A percentile compares a stretch with the other conserved stretches of the same genome.
Conservation (phyloP, 139 green algal genomes). For the Trebouxia sp. region DNA sequence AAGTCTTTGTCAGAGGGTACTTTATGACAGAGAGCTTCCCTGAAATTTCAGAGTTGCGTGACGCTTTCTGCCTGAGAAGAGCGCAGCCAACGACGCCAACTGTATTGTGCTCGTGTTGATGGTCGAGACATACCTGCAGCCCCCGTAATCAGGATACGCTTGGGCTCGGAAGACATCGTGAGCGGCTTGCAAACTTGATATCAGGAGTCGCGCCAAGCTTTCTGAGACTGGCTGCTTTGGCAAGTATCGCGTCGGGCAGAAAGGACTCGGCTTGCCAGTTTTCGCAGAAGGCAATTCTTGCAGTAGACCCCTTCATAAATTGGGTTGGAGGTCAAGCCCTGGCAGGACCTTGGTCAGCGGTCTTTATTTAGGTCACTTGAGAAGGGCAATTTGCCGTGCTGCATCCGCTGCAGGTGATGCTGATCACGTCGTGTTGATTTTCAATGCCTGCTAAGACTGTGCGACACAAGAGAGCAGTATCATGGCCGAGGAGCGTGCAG, state of each 20-base stretch:
- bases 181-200: too few relatives aligned
- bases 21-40: neutral
- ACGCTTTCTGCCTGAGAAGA: neutral
- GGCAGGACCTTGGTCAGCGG: neutral
- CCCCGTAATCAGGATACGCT: slow-evolving; percentile 29
- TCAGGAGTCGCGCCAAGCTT: too few relatives aligned
- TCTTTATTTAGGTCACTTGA: neutral
- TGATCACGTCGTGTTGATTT: neutral
- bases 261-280: too few relatives aligned
- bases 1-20: neutral
- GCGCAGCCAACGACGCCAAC: neutral
- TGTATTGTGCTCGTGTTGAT: too few relatives aligned
- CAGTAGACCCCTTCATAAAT: neutral
- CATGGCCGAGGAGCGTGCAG: slow-evolving; percentile 8
- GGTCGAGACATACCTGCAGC: slow-evolving; percentile 26
- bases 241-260: too few relatives aligned
- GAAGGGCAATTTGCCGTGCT: neutral
- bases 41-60: neutral
- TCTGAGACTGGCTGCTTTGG: too few relatives aligned
- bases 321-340: neutral
- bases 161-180: neutral
- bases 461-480: slow-evolving; percentile 6
- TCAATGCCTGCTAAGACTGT: slow-evolving; percentile 14
- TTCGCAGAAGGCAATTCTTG: too few relatives aligned
- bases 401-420: slow-evolving; percentile 5